These are phyloP conservation scores for Phytophthora crassamura DNA, from an alignment of 352 stramenopile species.

Conservation along the genomic window DNA sequence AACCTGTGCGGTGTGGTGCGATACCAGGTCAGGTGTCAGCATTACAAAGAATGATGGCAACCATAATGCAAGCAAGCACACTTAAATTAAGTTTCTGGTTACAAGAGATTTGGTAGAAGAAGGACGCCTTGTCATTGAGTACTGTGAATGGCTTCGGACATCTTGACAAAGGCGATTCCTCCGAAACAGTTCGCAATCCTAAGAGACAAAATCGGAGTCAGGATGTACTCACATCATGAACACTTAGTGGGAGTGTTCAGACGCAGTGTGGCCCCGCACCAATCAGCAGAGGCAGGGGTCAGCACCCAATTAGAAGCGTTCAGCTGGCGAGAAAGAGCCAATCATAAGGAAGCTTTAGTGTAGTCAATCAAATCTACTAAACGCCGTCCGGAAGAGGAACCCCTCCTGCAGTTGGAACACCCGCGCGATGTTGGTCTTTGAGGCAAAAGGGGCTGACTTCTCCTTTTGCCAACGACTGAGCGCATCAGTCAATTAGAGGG, in stretches of 20 bases:
- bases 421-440: constrained; percentile 3
- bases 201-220: neutral
- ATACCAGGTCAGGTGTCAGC: too few relatives aligned
- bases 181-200: neutral
- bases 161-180: neutral
- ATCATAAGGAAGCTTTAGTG: neutral
- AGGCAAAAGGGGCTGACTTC: neutral
- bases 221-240: neutral
- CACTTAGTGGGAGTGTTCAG: constrained; percentile 8
- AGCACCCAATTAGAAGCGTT: neutral
- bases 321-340: constrained; percentile 2
- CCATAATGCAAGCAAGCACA: too few relatives aligned
- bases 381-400: constrained; percentile 1
- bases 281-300: too few relatives aligned
- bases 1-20: too few relatives aligned
- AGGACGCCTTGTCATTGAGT: neutral
- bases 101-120: neutral
- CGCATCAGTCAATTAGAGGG: constrained; percentile 13
- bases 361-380: constrained; percentile 5
- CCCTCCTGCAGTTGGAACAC: neutral
- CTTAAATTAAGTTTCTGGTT: neutral
- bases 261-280: neutral
- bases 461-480: constrained; percentile 16
- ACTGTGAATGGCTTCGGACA: neutral
- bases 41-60: too few relatives aligned